A percentile compares a stretch with the other conserved stretches of the same genome.
phyloP scores from a whole-genome alignment of 176 grass and related monocot species.

The Miscanthus lutarioriparius region DNA sequence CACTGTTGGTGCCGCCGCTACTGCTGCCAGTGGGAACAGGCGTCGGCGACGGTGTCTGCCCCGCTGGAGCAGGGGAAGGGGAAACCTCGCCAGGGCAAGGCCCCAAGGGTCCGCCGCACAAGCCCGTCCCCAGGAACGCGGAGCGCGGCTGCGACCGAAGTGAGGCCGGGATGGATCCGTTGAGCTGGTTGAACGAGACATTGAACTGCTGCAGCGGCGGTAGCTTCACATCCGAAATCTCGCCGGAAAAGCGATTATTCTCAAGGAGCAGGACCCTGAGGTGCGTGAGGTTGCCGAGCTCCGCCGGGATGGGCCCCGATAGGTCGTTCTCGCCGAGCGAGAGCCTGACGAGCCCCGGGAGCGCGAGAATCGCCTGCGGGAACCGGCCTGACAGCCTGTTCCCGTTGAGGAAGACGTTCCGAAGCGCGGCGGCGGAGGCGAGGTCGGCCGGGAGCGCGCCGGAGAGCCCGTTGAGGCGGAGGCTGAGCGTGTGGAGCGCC shows the following conservation, averaged over 20 bases:
- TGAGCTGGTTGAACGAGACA: slow-evolving; percentile 65
- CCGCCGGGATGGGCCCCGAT: slow-evolving; percentile 35
- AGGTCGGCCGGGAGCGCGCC: slow-evolving; percentile 50
- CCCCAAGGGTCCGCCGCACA: slow-evolving; percentile 58
- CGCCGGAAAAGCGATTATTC: slow-evolving; percentile 50
- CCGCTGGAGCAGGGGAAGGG: slow-evolving; percentile 45
- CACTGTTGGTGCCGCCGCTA: neutral
- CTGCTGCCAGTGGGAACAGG: neutral
- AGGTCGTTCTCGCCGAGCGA: slow-evolving; percentile 51
- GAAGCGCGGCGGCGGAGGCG: slow-evolving; percentile 21
- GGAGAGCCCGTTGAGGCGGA: slow-evolving; percentile 59
- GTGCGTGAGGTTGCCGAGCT: slow-evolving; percentile 42
- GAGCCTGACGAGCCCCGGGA: slow-evolving; percentile 43
- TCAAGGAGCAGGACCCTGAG: slow-evolving; percentile 53
- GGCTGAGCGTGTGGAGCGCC: slow-evolving; percentile 57
- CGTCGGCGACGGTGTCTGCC: slow-evolving; percentile 11
- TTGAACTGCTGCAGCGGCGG: slow-evolving; percentile 49
- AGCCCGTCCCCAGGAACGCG: slow-evolving; percentile 45
- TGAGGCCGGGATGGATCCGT: slow-evolving; percentile 55
- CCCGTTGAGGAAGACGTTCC: slow-evolving; percentile 55
- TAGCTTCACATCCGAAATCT: slow-evolving; percentile 46
- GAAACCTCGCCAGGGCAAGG: slow-evolving; percentile 52
- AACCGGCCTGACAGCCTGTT: slow-evolving; percentile 57
- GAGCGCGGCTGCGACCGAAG: slow-evolving; percentile 40
- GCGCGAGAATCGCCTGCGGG: slow-evolving; percentile 35